phyloP scores from a whole-genome alignment of 2,329 filamentous ascomycete species.

The Diaporthe velutina region DNA sequence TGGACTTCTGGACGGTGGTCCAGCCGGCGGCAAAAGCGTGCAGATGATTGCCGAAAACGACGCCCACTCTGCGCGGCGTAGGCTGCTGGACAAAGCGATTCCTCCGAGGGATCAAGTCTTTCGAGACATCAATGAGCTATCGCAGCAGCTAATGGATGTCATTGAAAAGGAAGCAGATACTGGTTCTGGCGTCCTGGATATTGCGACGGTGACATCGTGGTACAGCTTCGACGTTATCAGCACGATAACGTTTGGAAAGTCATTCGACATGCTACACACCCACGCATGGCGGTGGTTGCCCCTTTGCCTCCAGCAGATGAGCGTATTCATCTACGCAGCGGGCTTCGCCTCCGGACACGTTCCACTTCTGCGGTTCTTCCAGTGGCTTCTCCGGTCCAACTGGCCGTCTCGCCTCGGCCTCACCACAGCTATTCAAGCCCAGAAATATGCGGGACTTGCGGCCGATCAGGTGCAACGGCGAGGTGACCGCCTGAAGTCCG shows the following conservation, averaged over 20 bases:
- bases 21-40: constrained; percentile 8
- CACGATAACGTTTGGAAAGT: constrained; percentile 1
- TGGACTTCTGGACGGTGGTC: not conserved
- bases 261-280: constrained; percentile 7
- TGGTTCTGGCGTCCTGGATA: not conserved
- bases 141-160: not conserved
- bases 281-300: not conserved
- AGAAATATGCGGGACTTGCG: not conserved
- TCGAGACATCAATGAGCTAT: constrained; percentile 11
- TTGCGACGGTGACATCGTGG: not conserved
- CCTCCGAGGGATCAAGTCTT: constrained; percentile 4
- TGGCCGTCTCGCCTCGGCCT: not conserved
- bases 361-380: not conserved
- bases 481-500: not conserved
- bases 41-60: constrained; percentile 18
- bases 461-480: not conserved
- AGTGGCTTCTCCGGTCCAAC: constrained; percentile 1
- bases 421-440: constrained; percentile 7
- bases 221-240: constrained; percentile 27
- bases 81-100: constrained; percentile 2
- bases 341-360: not conserved
- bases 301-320: constrained; percentile 10
- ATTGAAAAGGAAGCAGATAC: not conserved
- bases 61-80: constrained; percentile 1
- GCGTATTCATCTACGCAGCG: constrained; percentile 13